phyloP scores from a whole-genome alignment of 1,139 yeast species.

The Nadsonia starkeyi-henricii region DNA sequence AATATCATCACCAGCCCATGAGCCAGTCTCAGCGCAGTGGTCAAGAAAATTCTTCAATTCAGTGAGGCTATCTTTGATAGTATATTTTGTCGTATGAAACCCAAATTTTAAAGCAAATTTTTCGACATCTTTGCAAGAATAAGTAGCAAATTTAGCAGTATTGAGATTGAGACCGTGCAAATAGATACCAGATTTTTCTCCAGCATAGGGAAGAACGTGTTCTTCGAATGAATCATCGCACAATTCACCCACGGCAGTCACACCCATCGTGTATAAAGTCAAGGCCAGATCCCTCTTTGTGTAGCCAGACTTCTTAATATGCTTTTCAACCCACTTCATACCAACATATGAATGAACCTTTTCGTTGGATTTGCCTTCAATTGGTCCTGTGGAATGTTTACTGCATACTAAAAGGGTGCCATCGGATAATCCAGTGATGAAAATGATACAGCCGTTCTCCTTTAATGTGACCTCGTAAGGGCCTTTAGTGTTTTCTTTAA shows the following conservation, averaged over 20 bases:
- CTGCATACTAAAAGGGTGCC: conserved; percentile 74
- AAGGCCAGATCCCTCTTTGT: conserved; percentile 40
- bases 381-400: conserved; percentile 71
- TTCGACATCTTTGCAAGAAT: conserved; percentile 44
- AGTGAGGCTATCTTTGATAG: conserved; percentile 26
- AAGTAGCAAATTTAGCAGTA: conserved; percentile 46
- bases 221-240: conserved; percentile 94
- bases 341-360: conserved; percentile 72
- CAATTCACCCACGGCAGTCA: conserved; percentile 71
- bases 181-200: conserved; percentile 64
- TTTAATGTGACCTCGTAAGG: conserved; percentile 75
- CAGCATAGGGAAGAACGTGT: conserved; percentile 68
- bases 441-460: conserved; percentile 88
- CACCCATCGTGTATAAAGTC: conserved; percentile 34
- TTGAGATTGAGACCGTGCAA: conserved; percentile 79
- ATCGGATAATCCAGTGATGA: conserved; percentile 60
- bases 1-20: conserved; percentile 54
- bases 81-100: conserved; percentile 26
- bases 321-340: conserved; percentile 40
- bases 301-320: conserved; percentile 31
- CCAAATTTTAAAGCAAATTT: conserved; percentile 60
- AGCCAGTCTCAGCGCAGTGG: conserved; percentile 50
- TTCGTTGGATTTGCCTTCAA: conserved; percentile 30
- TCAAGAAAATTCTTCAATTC: conserved; percentile 40
- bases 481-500: conserved; percentile 41